Conservation (phyloP, 176 grass and related monocot species). For the Rhipidocladum racemiflorum region DNA sequence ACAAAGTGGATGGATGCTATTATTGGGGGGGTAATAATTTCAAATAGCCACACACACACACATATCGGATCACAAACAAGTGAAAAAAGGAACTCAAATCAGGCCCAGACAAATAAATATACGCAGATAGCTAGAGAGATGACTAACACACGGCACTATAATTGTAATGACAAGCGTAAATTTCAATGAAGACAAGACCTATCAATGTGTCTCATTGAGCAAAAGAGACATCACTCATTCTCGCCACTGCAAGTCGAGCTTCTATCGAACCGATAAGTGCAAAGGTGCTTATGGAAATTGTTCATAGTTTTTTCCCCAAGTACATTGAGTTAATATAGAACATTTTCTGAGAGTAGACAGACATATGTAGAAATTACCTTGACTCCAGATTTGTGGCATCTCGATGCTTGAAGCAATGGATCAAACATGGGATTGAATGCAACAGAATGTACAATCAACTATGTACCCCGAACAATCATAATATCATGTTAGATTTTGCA, state of each 20-base stretch:
- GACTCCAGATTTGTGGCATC: conserved; percentile 93
- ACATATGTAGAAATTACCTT: conserved; percentile 51
- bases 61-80: too few species aligned
- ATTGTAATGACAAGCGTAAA: not conserved
- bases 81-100: too few species aligned
- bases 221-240: not conserved
- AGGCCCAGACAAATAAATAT: too few species aligned
- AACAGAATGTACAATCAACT: conserved; percentile 87
- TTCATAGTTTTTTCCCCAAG: not conserved
- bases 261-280: not conserved
- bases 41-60: not conserved
- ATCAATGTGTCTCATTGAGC: not conserved
- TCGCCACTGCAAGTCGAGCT: too few species aligned
- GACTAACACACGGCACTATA: not conserved
- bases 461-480: conserved; percentile 59
- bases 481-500: not conserved
- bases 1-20: not conserved
- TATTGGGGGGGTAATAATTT: not conserved
- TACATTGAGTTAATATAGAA: not conserved
- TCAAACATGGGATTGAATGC: conserved; percentile 95
- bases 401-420: conserved; percentile 87
- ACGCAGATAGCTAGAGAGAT: too few species aligned
- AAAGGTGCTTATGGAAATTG: not conserved
- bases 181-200: not conserved
- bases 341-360: not conserved